phyloP scores from a whole-genome alignment of 768 basidiomycete species.

The Podaxis rugospora region DNA sequence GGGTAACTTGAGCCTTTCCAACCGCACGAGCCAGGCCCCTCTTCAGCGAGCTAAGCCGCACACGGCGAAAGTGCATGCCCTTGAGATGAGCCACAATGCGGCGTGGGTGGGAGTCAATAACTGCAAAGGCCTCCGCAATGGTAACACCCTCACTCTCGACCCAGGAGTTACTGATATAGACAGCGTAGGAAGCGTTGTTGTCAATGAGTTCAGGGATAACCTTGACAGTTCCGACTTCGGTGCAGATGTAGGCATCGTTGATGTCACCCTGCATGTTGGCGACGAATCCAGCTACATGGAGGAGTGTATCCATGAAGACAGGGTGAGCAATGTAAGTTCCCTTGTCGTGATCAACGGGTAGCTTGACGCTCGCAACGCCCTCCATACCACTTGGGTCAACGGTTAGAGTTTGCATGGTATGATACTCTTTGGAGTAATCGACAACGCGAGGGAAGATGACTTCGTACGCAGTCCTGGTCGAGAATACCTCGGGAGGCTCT shows the following conservation, averaged over 20 bases:
- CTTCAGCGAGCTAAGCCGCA: slow-evolving; percentile 46
- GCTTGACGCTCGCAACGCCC: slow-evolving; percentile 49
- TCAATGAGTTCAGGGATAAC: slow-evolving; percentile 33
- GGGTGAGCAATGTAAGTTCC: slow-evolving; percentile 41
- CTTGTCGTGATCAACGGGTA: slow-evolving; percentile 6
- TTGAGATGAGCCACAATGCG: slow-evolving; percentile 52
- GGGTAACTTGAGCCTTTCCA: slow-evolving; percentile 9
- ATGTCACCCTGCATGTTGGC: slow-evolving; percentile 50
- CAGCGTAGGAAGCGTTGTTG: slow-evolving; percentile 19
- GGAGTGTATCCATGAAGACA: slow-evolving; percentile 60
- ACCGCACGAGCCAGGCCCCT: slow-evolving; percentile 36
- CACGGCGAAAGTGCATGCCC: slow-evolving; percentile 54
- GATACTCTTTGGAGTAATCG: slow-evolving; percentile 55
- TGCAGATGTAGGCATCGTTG: slow-evolving; percentile 63
- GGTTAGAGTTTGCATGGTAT: slow-evolving; percentile 54
- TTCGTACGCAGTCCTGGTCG: slow-evolving; percentile 54
- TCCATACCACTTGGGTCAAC: slow-evolving; percentile 51
- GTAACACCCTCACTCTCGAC: slow-evolving; percentile 8
- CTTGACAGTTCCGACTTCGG: slow-evolving; percentile 43
- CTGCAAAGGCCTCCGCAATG: slow-evolving; percentile 23
- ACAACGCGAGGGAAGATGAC: slow-evolving; percentile 69
- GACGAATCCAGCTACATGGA: slow-evolving; percentile 70
- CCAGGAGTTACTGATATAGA: slow-evolving; percentile 10
- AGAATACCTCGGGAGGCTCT: slow-evolving; percentile 38
- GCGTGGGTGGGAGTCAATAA: slow-evolving; percentile 44